Evolutionary conservation across 306 rosid genomes (phyloP).

Genomic region (Castanea sativa): DNA sequence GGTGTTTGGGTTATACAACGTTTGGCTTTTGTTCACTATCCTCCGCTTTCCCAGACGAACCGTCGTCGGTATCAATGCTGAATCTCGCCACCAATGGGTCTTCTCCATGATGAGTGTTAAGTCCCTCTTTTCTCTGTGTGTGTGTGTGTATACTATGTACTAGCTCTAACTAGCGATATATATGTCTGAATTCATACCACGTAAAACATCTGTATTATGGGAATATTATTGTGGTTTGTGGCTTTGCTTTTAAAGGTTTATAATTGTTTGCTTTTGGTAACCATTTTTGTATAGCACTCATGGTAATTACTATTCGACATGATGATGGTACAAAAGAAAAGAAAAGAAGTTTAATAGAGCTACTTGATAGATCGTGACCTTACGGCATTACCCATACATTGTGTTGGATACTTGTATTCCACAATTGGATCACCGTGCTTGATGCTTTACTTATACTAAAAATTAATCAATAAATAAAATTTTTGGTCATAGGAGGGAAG

Average conservation of each 20-base stretch:
- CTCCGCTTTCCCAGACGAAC: slow-evolving; percentile 49
- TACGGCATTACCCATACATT: neutral
- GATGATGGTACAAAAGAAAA: neutral
- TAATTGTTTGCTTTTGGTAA: neutral
- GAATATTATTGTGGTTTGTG: no score
- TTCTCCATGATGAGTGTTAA: slow-evolving; percentile 67
- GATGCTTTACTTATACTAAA: neutral
- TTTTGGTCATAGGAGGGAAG: neutral
- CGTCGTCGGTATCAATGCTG: slow-evolving; percentile 73
- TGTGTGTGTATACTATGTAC: neutral
- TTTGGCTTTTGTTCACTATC: slow-evolving; percentile 54
- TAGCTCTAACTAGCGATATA: no score
- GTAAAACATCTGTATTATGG: neutral
- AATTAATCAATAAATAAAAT: neutral
- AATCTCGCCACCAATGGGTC: slow-evolving; percentile 82
- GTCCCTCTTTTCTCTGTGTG: slow-evolving; percentile 15
- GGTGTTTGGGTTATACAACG: slow-evolving; percentile 52
- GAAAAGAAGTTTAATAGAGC: neutral
- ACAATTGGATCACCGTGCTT: neutral
- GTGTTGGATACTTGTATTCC: no score
- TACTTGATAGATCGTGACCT: neutral
- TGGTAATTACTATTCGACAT: neutral
- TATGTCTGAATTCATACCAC: neutral
- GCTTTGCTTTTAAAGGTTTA: neutral
- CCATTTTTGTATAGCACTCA: neutral